Evolutionary conservation across 75 land plant genomes (phyloP).

Genomic region (Cunninghamia lanceolata): DNA sequence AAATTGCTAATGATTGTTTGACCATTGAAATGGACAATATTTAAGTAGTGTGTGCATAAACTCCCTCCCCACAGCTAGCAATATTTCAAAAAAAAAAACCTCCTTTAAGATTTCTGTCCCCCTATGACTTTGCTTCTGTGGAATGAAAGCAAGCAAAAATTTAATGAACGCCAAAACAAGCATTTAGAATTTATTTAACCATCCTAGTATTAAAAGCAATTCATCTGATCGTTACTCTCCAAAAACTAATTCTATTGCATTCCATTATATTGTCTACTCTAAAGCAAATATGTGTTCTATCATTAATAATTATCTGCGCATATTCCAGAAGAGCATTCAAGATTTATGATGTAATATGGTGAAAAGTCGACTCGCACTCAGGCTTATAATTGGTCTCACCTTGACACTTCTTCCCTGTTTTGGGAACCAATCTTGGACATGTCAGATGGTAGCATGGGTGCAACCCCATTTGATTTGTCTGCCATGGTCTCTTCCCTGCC

Average conservation of each 20-base stretch:
- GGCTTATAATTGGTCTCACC: not conserved
- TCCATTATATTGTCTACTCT: not conserved
- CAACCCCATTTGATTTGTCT: not conserved
- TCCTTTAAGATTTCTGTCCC: not conserved
- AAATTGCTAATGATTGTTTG: too few species aligned
- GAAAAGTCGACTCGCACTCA: not conserved
- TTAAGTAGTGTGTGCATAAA: too few species aligned
- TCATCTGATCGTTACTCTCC: not conserved
- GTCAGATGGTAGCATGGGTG: not conserved
- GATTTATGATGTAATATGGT: not conserved
- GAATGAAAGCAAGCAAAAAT: not conserved
- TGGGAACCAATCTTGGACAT: constrained; percentile 1
- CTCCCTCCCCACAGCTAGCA: not conserved
- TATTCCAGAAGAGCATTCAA: not conserved
- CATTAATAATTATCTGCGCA: not conserved
- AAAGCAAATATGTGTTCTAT: not conserved
- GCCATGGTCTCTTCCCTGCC: too few species aligned
- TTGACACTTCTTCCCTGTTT: not conserved
- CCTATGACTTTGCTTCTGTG: not conserved
- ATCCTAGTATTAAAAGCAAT: not conserved
- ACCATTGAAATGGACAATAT: too few species aligned
- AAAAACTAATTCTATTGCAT: not conserved
- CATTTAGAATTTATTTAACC: not conserved
- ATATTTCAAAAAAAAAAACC: not conserved
- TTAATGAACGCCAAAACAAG: not conserved